Base-by-base conservation (phyloP, 78 protist genomes). In the Parvularia atlantis region DNA sequence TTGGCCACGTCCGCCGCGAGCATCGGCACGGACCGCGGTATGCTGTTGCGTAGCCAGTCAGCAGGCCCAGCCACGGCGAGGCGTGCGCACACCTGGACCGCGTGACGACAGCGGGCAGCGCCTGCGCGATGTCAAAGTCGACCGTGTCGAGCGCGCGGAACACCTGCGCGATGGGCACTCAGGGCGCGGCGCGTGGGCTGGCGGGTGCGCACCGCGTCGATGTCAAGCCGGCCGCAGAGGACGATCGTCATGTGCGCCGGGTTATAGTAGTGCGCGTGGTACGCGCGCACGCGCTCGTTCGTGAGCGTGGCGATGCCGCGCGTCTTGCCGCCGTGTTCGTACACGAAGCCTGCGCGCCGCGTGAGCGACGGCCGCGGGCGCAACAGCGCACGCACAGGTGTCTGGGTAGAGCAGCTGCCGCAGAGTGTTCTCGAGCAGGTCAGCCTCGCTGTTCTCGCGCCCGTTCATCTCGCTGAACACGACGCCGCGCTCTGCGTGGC, bases 321-420 rank as follows among this genome's bases (percentile, higher is more conserved):
- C 36, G 78, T 73, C 28, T 44, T n/a, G 20, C 84, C 84, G 43
- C 84, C 84, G 33, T n/a, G 60, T 28, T 74, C 17, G 22, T 73
- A 80, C n/a, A 30, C 35, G 16, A 50, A 41, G 10, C 74, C 74
- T 16, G 22, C 39, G 30, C 30, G 64, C 43, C 70, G 41, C 30
- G 14, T 16, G 26, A 31, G 33, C 22, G 20, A 36, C 46, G 71
- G 24, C 50, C n/a, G 28, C 31, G 14, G 41, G 35, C 71, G 78
- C 6, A 7, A 28, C n/a, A 80, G 35, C 35, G 70, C 84, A 0
- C 62, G 77, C 14, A 33, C 19, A 35, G 84, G 43, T 31, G 70
- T 80, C 53, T 80, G n/a, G n/a, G n/a, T n/a, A n/a, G n/a, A n/a
- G n/a, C 84, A 22, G 22, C 31, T 53, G 22, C 24, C 24, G 24